Evolutionary conservation across 179 eudicot genomes (phyloP).

Genomic region (Amaranthus tricolor): DNA sequence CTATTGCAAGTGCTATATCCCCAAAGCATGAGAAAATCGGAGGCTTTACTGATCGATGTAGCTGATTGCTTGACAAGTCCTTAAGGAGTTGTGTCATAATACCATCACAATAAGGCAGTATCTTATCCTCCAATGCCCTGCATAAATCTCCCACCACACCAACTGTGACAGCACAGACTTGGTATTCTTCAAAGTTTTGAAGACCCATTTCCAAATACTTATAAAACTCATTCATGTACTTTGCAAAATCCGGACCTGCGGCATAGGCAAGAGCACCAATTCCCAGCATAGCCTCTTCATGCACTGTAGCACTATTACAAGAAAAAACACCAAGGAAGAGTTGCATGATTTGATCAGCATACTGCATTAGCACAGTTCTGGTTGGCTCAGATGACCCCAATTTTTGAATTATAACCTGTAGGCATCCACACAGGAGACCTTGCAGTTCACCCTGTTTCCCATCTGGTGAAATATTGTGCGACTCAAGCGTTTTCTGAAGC

Average conservation of each 20-base stretch:
- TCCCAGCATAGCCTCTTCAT: constrained; percentile 95
- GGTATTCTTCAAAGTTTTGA: constrained; percentile 91
- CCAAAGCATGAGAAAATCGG: constrained; percentile 96
- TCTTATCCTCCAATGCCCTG: constrained; percentile 84
- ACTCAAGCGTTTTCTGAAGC: constrained; percentile 84
- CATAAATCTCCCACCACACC: constrained; percentile 96
- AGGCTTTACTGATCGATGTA: constrained; percentile 98
- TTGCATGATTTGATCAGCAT: constrained; percentile 86
- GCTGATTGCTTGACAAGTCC: constrained; percentile 83
- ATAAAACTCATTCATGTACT: constrained; percentile 82
- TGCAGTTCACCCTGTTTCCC: constrained; percentile 84
- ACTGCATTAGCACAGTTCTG: constrained; percentile 71
- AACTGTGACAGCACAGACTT: constrained; percentile 90
- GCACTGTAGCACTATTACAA: constrained; percentile 86
- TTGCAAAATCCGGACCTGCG: constrained; percentile 72
- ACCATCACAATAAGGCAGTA: constrained; percentile 86
- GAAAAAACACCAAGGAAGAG: constrained; percentile 84
- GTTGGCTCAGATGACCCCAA: constrained; percentile 71
- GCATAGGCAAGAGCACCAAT: constrained; percentile 93
- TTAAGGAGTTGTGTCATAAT: constrained; percentile 96
- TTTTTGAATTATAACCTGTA: constrained; percentile 93
- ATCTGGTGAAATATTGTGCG: constrained; percentile 66
- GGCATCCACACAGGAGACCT: constrained; percentile 95
- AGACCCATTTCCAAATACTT: constrained; percentile 93
- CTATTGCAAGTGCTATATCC: constrained; percentile 91